phyloP scores from a whole-genome alignment of 768 basidiomycete species.

The Tulasnella sp. region DNA sequence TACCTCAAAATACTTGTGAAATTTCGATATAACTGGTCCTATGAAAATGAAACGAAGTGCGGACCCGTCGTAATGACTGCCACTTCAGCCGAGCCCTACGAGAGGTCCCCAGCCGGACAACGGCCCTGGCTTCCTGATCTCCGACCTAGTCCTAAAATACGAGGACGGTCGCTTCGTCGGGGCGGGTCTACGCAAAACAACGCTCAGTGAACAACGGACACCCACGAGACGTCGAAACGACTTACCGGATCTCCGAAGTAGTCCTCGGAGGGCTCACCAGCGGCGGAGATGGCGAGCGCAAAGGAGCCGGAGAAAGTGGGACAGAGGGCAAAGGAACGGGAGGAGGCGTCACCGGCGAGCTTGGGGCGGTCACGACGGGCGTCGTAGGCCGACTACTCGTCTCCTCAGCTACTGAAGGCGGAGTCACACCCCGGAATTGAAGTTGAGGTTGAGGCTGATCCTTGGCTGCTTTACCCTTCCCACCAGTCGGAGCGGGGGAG shows the following conservation, averaged over 20 bases:
- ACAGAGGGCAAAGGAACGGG: background rate
- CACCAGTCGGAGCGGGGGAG: too few species aligned
- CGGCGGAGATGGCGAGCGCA: too few species aligned
- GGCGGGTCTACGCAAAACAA: background rate
- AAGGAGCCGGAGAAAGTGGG: too few species aligned
- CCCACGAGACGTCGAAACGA: background rate
- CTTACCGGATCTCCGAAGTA: background rate
- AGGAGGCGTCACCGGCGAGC: background rate
- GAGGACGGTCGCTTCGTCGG: background rate
- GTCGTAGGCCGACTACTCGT: background rate
- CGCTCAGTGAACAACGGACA: background rate
- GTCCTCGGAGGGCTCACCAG: background rate
- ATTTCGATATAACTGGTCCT: too few species aligned
- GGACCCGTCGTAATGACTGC: background rate
- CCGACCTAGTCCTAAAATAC: background rate
- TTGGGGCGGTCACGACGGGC: background rate
- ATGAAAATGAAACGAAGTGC: background rate
- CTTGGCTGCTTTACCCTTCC: too few species aligned
- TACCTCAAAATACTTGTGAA: background rate
- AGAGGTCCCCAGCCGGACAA: background rate
- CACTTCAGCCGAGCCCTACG: background rate
- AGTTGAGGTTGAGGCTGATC: background rate
- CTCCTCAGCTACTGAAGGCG: background rate
- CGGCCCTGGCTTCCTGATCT: background rate
- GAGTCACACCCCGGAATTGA: background rate